phyloP scores from a whole-genome alignment of 257 asterid genomes.

The Solanum chiquidenum region DNA sequence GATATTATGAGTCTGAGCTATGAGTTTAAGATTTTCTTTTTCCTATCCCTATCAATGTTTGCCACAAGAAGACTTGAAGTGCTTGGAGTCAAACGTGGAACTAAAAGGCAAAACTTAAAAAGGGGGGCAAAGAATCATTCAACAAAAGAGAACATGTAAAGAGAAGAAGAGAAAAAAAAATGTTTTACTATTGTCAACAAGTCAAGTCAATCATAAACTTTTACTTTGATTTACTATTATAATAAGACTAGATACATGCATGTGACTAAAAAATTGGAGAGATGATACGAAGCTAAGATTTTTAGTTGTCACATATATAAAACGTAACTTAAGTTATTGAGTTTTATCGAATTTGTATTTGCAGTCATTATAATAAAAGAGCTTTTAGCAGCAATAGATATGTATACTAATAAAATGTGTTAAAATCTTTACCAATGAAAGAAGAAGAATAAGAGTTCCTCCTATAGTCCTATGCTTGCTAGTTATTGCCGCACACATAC shows the following conservation, averaged over 20 bases:
- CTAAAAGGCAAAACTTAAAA: not conserved
- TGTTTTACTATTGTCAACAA: not conserved
- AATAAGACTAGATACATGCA: not conserved
- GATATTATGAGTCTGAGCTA: not conserved
- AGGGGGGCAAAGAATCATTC: not conserved
- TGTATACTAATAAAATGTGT: not conserved
- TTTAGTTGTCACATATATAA: not conserved
- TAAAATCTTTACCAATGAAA: not conserved
- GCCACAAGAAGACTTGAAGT: not conserved
- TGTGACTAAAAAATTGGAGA: not conserved
- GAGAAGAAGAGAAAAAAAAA: not conserved
- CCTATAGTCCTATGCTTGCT: not conserved
- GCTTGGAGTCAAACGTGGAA: not conserved
- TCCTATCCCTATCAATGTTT: not conserved
- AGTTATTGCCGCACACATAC: not conserved
- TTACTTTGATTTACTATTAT: not conserved
- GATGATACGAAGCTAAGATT: not conserved
- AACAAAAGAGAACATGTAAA: not conserved
- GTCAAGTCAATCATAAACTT: not conserved
- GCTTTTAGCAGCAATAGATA: no score
- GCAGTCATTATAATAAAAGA: no score
- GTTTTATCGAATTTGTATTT: fast-evolving
- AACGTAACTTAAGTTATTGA: not conserved
- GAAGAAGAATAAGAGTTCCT: not conserved
- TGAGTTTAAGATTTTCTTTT: not conserved